Conservation (phyloP, 1,139 yeast species). For the Trichomonascaceae sp. region DNA sequence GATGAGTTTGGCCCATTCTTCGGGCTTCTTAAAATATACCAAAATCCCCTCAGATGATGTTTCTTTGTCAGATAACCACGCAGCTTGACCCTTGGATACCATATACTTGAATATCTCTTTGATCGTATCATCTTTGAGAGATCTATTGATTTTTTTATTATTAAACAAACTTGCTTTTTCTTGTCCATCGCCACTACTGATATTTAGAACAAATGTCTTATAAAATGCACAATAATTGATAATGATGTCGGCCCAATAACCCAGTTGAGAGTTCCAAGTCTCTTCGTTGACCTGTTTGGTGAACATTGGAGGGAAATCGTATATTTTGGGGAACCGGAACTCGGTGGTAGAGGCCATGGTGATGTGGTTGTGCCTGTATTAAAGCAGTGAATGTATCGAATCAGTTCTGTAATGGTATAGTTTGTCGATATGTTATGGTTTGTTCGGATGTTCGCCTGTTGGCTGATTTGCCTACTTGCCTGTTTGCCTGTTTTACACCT, state of each 20-base stretch:
- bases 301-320: slow-evolving; percentile 86
- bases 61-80: slow-evolving; percentile 31
- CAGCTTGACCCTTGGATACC: slow-evolving; percentile 50
- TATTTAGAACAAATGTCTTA: slow-evolving; percentile 39
- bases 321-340: slow-evolving; percentile 58
- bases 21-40: slow-evolving; percentile 66
- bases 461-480: too few relatives aligned
- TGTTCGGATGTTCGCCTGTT: too few relatives aligned
- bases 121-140: slow-evolving; percentile 51
- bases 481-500: too few relatives aligned
- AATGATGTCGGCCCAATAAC: slow-evolving; percentile 52
- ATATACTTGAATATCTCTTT: slow-evolving; percentile 53
- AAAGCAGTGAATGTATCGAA: neutral
- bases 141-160: slow-evolving; percentile 46
- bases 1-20: slow-evolving; percentile 69
- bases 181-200: slow-evolving; percentile 7
- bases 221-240: slow-evolving; percentile 55
- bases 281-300: slow-evolving; percentile 83
- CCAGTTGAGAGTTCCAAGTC: slow-evolving; percentile 64
- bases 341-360: neutral
- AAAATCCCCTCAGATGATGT: slow-evolving; percentile 26
- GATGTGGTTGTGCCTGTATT: too few relatives aligned
- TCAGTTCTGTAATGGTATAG: too few relatives aligned
- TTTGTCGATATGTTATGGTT: too few relatives aligned
- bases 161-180: slow-evolving; percentile 36